Evolutionary conservation across 2,329 filamentous ascomycete species (phyloP).

Genomic region (Apiospora aurea): DNA sequence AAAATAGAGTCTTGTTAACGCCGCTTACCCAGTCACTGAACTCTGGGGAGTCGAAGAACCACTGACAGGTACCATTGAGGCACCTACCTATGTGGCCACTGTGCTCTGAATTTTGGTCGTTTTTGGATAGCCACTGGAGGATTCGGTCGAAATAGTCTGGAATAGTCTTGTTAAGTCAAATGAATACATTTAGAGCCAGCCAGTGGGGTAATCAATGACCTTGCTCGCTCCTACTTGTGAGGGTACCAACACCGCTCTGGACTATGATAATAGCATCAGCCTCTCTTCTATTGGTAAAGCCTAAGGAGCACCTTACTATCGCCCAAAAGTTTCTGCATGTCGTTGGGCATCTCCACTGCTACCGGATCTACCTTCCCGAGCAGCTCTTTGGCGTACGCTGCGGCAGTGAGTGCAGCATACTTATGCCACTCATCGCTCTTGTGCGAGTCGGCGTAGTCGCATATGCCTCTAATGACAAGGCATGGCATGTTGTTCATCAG

Average conservation of each 20-base stretch:
- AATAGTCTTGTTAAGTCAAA: neutral
- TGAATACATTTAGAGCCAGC: too few species aligned
- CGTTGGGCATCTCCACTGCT: neutral
- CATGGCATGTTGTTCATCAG: constrained; percentile 40
- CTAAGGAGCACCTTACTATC: neutral
- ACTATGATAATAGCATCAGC: neutral
- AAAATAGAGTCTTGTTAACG: neutral
- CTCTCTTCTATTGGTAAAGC: neutral
- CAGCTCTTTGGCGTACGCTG: constrained; percentile 35
- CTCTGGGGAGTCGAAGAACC: neutral
- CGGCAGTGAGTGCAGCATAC: constrained; percentile 37
- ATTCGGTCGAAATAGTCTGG: neutral
- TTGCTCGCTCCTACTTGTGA: too few species aligned
- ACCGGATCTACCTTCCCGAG: neutral
- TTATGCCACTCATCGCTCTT: constrained; percentile 37
- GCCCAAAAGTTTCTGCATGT: neutral
- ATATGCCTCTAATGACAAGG: constrained; percentile 43
- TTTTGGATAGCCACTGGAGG: neutral
- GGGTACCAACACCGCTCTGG: neutral
- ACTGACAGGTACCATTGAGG: neutral
- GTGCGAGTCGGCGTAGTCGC: constrained; percentile 41
- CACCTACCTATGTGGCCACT: neutral
- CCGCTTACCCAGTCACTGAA: neutral
- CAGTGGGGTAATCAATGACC: too few species aligned
- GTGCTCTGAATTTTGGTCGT: neutral